Evolutionary conservation across 163 green algal species (phyloP).

Genomic region (Volvox carteri): DNA sequence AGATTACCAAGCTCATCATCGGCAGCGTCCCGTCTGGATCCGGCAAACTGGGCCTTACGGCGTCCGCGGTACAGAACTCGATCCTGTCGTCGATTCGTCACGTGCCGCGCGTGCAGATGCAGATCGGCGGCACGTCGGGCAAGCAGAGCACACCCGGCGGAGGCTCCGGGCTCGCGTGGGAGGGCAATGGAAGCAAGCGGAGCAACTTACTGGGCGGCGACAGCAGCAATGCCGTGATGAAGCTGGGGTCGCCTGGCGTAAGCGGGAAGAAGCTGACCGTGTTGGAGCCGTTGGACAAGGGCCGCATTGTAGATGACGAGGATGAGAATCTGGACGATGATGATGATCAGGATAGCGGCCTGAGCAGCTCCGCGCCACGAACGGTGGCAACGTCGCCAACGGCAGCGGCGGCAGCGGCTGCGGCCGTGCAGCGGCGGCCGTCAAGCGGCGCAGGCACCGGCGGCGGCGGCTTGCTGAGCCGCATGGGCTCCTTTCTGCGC

Average conservation of each 20-base stretch:
- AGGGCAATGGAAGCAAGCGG: constrained; percentile 21
- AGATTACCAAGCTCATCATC: constrained; percentile 70
- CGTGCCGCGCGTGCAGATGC: constrained; percentile 42
- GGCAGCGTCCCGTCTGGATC: constrained; percentile 13
- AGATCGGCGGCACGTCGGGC: not conserved
- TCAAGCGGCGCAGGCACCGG: not conserved
- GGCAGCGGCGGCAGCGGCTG: not conserved
- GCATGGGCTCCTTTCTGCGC: constrained; percentile 33
- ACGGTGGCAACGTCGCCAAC: not conserved
- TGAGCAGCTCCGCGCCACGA: not conserved
- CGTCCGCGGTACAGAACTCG: constrained; percentile 46
- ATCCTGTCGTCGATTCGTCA: constrained; percentile 49
- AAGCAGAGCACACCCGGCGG: not conserved
- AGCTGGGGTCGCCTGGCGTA: not conserved
- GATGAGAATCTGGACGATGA: not conserved
- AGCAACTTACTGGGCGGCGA: not conserved
- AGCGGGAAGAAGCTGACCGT: constrained; percentile 5
- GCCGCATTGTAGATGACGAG: not conserved
- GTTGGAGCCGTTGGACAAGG: not conserved
- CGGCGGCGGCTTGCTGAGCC: not conserved
- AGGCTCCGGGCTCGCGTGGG: not conserved
- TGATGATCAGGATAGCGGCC: not conserved
- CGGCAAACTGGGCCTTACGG: constrained; percentile 54
- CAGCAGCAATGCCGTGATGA: not conserved
- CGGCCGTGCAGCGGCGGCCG: not conserved